Base-by-base conservation (phyloP, 179 eudicot genomes). In the Sideroxylon spinosum region DNA sequence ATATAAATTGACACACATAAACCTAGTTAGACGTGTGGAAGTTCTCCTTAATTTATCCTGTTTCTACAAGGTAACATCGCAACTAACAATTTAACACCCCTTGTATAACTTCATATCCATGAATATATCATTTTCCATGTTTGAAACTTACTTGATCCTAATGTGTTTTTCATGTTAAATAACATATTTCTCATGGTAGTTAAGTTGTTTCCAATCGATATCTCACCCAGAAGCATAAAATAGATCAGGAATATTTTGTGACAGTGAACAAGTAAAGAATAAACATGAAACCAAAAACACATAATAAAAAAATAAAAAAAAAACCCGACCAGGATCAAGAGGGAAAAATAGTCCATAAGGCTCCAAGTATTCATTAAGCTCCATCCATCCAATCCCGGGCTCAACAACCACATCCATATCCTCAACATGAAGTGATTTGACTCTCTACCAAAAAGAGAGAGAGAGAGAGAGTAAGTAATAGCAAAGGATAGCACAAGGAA, bases 371-470 rank as follows among this genome's bases (percentile, higher is more conserved):
- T 94, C 99, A 85, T 96, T 96, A 77, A 96, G 89, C 84, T 96
- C 99, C 88, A 96, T 90, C 99, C 99, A 96, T 76, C 99, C 98
- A 84, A 94, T 94, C 77, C 98, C 99, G 83, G 99, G 98, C 87
- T 96, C 99, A 81, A 96, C 99, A 73, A 94, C 93, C 79, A 94
- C 98, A 89, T 96, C 99, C 99, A 96, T 96, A 81, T 96, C 99
- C 85, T 84, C 82, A 73, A 96, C 82, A 85, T 96, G 95, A 68
- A 96, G 82, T 73, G 96, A 77, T 89, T 91, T 91, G 68, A 94
- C 87, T 75, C 79, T 77, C 98, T 95, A 85, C 86, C 1, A 3
- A 29, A 29, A 3, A 29, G 3, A 29, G 37, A 29, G 3, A 29
- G 3, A 29, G 3, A 3, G 37, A n/a, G n/a, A n/a, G n/a, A n/a